Conservation (phyloP, 139 green algal species). For the Chlamydomonas sp. region DNA sequence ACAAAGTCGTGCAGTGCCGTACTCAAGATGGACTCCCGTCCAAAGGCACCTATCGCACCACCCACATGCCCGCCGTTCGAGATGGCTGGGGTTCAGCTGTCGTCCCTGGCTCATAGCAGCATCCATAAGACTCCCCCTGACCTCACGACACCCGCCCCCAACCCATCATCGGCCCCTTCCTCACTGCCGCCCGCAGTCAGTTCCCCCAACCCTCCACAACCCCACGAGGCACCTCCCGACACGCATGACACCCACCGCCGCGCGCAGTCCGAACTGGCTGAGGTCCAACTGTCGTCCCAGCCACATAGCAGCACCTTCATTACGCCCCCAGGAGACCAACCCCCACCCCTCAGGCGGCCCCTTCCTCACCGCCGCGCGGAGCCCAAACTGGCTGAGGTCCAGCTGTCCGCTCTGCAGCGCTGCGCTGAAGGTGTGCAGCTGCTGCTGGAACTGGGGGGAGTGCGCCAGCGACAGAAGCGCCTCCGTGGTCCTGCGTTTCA, state of each 20-base stretch:
- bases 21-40: too few species aligned
- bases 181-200: not conserved
- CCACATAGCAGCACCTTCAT: not conserved
- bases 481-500: constrained; percentile 39
- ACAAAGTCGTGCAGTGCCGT: too few species aligned
- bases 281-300: constrained; percentile 76
- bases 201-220: not conserved
- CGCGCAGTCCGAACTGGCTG: constrained; percentile 72
- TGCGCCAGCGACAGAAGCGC: constrained; percentile 51
- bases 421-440: constrained; percentile 64
- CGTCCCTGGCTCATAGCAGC: constrained; percentile 47
- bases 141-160: not conserved
- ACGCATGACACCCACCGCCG: constrained; percentile 11
- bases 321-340: not conserved
- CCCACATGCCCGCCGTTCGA: constrained; percentile 28
- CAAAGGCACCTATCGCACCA: not conserved
- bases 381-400: constrained; percentile 77
- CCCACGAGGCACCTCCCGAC: not conserved
- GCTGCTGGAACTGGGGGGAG: constrained; percentile 82
- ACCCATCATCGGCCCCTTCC: constrained; percentile 6
- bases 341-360: not conserved
- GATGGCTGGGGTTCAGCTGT: constrained; percentile 76
- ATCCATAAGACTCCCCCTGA: not conserved
- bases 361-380: constrained; percentile 46
- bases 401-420: constrained; percentile 77